Base-by-base conservation (phyloP, 352 stramenopile species). In the Globisporangium alternatum region DNA sequence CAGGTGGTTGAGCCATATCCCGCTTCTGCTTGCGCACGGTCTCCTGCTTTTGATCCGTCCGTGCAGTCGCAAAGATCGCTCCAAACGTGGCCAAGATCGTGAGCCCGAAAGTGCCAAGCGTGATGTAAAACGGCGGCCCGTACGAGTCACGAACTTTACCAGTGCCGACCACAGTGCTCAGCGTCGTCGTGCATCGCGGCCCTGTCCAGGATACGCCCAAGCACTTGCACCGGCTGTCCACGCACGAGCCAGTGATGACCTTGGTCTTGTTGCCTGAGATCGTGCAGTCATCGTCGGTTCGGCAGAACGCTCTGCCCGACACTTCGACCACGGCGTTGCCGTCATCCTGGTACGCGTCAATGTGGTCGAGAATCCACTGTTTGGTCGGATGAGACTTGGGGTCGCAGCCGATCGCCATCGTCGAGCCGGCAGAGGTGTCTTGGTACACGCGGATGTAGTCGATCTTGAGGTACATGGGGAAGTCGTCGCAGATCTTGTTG, bases 391-490 rank as follows among this genome's bases (percentile, higher is more conserved):
- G 74, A 8, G 57, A 71, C 10, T 28, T 19, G n/a, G 74, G 74
- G 22, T 82, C 67, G 25, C 74, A 80, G 19, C 66, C 66, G 21
- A 78, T 37, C n/a, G 53, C 31, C 65, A 71, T 71, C 8, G 22
- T 22, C 25, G 63, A 71, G 7, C 53, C 39, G 21, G 28, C 66
- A 43, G 65, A 76, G 53, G 31, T 67, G 39, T 78, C 71, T 64
- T 96, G 88, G 60, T 97, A 97, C 22, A 97, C 56, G 8, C 89
- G 81, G 21, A 97, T 83, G 62, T 86, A 89, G 76, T 97, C 90
- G 55, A 97, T 85, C 48, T 88, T 85, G 60, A 96, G 17, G 47
- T 62, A 81, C 70, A 86, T 68, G 0, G 77, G 77, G 64, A 86
- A 83, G 2, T 54, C 55, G 30, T 77, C 74, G 60, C 77, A 86